These are phyloP conservation scores for Teratosphaeria gauchensis DNA, from an alignment of 2,329 filamentous ascomycete genomes.

Conservation along the genomic window DNA sequence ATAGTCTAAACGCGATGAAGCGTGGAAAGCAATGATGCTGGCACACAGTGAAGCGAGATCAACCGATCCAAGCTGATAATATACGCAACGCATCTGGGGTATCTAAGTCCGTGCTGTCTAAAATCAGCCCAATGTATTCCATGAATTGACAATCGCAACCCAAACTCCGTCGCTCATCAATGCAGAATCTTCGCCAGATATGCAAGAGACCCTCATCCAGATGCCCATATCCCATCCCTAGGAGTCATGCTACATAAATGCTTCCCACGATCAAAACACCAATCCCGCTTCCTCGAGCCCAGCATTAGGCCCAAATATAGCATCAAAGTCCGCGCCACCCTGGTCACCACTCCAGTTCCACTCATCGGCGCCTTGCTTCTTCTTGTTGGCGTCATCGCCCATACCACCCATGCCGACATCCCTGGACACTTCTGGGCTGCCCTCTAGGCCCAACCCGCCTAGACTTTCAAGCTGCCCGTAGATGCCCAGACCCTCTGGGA, in stretches of 20 bases:
- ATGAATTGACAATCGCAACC: not conserved
- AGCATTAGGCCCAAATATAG: not conserved
- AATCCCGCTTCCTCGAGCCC: not conserved
- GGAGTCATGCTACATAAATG: not conserved
- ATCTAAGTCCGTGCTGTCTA: not conserved
- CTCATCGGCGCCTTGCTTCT: not conserved
- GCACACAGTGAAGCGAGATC: no score
- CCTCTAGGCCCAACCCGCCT: not conserved
- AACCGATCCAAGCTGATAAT: not conserved
- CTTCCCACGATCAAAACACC: not conserved
- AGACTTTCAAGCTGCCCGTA: not conserved
- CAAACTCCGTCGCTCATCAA: not conserved
- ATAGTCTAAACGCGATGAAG: not conserved
- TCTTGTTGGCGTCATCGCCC: not conserved
- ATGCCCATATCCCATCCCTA: not conserved
- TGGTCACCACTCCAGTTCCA: not conserved
- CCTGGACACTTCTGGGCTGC: not conserved
- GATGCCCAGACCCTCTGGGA: conserved; percentile 9
- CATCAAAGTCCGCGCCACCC: not conserved
- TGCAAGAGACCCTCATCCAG: not conserved
- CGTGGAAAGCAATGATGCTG: not conserved
- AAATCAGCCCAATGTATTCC: not conserved
- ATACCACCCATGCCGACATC: not conserved
- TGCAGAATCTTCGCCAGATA: not conserved
- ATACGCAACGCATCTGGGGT: not conserved